Conservation (phyloP, 306 rosid genomes). For the Castanea mollissima region DNA sequence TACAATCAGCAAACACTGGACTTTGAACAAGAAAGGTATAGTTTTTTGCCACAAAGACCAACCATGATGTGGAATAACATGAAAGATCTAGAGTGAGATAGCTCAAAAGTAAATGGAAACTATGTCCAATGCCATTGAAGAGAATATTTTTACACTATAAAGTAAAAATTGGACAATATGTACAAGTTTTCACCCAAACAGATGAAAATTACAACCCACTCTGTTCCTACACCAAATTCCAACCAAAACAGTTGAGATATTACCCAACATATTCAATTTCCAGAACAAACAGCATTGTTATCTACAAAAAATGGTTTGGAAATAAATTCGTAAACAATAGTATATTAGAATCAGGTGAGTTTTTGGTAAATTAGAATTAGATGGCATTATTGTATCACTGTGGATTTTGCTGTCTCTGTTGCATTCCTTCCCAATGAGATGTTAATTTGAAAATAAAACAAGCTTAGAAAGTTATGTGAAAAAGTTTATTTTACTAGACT, state of each 20-base stretch:
- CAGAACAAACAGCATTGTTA: neutral
- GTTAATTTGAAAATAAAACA: no score
- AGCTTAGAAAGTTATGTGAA: no score
- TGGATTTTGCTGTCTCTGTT: conserved; percentile 88
- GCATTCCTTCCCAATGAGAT: conserved; percentile 5
- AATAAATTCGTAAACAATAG: neutral
- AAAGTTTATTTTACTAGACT: no score
- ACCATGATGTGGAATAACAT: neutral
- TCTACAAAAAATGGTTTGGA: neutral
- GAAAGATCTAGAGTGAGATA: neutral
- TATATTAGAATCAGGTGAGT: neutral
- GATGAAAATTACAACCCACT: neutral
- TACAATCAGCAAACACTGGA: neutral
- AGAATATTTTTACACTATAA: neutral
- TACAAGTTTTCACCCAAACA: neutral
- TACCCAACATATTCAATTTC: neutral
- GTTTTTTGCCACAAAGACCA: neutral
- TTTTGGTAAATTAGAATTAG: neutral
- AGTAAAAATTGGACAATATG: neutral
- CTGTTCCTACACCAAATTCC: neutral
- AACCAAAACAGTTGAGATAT: neutral
- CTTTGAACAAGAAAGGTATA: neutral
- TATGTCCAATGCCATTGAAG: neutral
- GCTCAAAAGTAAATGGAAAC: neutral
- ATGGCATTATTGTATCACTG: conserved; percentile 32